A percentile compares a stretch with the other conserved stretches of the same genome.
Conservation (phyloP, 495 filamentous ascomycete species). For the Pyronema domesticum region DNA sequence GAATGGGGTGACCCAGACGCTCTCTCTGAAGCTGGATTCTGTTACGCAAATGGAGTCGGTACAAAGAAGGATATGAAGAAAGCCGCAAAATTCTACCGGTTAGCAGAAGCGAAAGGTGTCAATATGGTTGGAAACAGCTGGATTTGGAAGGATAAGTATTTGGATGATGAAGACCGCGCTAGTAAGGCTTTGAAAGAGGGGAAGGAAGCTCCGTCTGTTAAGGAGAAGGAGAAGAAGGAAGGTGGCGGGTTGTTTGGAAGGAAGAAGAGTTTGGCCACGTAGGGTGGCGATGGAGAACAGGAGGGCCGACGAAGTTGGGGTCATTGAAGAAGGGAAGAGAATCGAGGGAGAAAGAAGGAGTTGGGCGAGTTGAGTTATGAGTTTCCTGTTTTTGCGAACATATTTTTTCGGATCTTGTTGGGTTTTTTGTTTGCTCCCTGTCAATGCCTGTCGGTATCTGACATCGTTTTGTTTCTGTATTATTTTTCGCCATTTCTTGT, state of each 20-base stretch:
- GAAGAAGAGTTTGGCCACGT: slow-evolving; percentile 6
- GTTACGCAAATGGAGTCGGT: slow-evolving; percentile 67
- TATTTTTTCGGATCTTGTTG: not conserved
- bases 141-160: slow-evolving; percentile 30
- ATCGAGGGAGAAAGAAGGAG: too few relatives aligned
- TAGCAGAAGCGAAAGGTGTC: slow-evolving; percentile 81
- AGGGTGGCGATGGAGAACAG: not conserved
- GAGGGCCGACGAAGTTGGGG: too few relatives aligned
- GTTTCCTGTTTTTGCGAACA: not conserved
- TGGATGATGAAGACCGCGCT: slow-evolving; percentile 21
- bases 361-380: too few relatives aligned
- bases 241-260: slow-evolving; percentile 8
- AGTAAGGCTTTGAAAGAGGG: slow-evolving; percentile 14
- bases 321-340: too few relatives aligned
- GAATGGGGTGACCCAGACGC: slow-evolving; percentile 94
- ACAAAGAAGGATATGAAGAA: slow-evolving; percentile 94
- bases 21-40: slow-evolving; percentile 71
- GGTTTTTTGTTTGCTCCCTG: not conserved
- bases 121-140: slow-evolving; percentile 97
- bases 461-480: not conserved
- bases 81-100: slow-evolving; percentile 74
- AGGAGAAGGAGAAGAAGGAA: slow-evolving; percentile 7
- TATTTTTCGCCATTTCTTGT: slow-evolving; percentile 3
- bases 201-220: slow-evolving; percentile 1
- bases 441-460: not conserved